Conservation (phyloP, 139 green algal species). For the Marvania coccoides region DNA sequence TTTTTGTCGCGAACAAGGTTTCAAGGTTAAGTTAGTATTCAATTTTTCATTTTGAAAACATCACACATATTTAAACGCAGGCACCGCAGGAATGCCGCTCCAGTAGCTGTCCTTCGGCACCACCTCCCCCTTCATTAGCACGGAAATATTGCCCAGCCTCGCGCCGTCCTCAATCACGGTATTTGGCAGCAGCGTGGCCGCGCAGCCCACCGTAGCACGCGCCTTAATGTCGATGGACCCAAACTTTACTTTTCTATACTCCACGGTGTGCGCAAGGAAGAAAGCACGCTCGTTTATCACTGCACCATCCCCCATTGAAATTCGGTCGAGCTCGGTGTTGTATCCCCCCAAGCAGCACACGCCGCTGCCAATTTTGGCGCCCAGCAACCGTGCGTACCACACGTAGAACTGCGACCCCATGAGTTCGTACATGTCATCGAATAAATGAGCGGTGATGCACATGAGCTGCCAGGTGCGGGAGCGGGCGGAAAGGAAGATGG, state of each 20-base stretch:
- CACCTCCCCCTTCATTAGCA: not conserved
- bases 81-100: no score
- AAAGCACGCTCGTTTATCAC: not conserved
- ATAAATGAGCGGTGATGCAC: conserved; percentile 1
- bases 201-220: not conserved
- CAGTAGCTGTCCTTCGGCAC: no score
- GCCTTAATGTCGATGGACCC: not conserved
- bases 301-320: no score
- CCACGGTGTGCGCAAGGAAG: not conserved
- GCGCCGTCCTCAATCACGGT: not conserved
- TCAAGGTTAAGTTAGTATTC: no score
- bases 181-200: not conserved
- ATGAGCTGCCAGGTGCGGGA: not conserved
- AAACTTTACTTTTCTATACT: not conserved
- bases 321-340: no score
- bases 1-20: no score
- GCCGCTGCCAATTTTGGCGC: not conserved
- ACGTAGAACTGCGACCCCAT: not conserved
- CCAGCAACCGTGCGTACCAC: not conserved
- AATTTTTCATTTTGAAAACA: no score
- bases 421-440: not conserved
- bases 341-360: conserved; percentile 6
- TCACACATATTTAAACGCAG: no score
- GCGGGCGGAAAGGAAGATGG: no score
- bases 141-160: not conserved